phyloP scores from a whole-genome alignment of 1,284 basidiomycete species.

The Trametes polyzona region DNA sequence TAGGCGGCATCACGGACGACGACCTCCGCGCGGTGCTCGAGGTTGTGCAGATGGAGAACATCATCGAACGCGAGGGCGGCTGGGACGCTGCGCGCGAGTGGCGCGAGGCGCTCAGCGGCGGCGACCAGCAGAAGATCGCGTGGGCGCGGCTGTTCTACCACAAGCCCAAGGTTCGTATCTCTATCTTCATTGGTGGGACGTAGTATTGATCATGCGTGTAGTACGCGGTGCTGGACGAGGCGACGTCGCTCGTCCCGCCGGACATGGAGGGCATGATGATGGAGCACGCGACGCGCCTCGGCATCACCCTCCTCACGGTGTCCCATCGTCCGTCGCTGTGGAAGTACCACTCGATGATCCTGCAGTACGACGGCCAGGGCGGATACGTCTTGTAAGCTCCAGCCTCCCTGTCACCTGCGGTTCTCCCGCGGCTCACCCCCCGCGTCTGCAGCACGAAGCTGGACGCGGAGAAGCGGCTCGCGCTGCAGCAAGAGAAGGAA shows the following conservation, averaged over 20 bases:
- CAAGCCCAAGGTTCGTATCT: conserved; percentile 72
- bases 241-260: conserved; percentile 91
- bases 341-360: conserved; percentile 93
- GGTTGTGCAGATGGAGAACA: conserved; percentile 84
- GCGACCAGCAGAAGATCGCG: conserved; percentile 90
- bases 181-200: not conserved
- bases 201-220: conserved; percentile 34
- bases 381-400: conserved; percentile 81
- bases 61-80: conserved; percentile 96
- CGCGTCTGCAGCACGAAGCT: conserved; percentile 71
- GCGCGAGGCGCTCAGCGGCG: conserved; percentile 90
- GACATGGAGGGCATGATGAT: conserved; percentile 97
- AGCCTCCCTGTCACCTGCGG: not conserved
- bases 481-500: conserved; percentile 94
- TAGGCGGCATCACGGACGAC: conserved; percentile 75
- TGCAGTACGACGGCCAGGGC: conserved; percentile 87
- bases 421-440: not conserved
- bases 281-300: conserved; percentile 86
- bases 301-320: conserved; percentile 90
- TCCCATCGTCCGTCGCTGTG: conserved; percentile 92
- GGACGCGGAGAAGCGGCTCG: conserved; percentile 90
- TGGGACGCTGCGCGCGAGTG: conserved; percentile 92
- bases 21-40: conserved; percentile 78
- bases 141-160: conserved; percentile 99
- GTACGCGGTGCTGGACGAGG: conserved; percentile 98